Base-by-base conservation (phyloP, 352 stramenopile species). In the Phytophthora fragariaefolia region DNA sequence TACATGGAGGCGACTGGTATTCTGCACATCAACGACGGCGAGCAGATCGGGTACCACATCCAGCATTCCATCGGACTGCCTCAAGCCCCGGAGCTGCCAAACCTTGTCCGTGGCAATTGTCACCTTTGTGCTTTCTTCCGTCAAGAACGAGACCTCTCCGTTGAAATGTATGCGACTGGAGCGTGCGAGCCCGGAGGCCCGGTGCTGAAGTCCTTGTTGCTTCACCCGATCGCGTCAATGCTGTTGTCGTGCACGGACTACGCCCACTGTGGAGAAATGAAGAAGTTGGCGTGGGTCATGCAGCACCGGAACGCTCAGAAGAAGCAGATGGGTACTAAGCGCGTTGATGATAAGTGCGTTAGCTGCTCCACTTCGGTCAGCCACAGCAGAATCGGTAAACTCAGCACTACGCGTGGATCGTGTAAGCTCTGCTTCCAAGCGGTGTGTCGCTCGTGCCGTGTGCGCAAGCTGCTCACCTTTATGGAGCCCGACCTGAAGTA, bases 351-450 rank as follows among this genome's bases (percentile, higher is more conserved):
- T 36, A 62, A 72, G 26, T 78, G 71, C 26, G 71, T 78, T n/a
- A 75, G 46, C 18, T 78, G 71, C 36, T 68, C 71, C 20, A 43
- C 32, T 20, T 38, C 63, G 0, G 52, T 73, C 7, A 53, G 34
- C 6, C 38, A 65, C 10, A 71, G 62, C 34, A 50, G 61, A 3
- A 60, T 73, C n/a, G 58, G 58, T 46, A 66, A 74, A 27, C 48
- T 76, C 34, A 72, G 71, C 24, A 80, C 74, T 6, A 69, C 63
- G 6, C 67, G 71, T 9, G 61, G 71, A 5, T 75, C 69, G 27
- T 85, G 77, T 23, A 69, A 69, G 45, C 65, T 85, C 6, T 85
- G 77, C 61, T 71, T 74, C 52, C 59, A 78, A n/a, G 62, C 67
- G 3, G 63, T 85, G 18, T 85, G 77, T 32, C 52, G 66, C 6